Percentiles rank a stretch among this genome's conserved stretches.
Evolutionary conservation across 2,329 filamentous ascomycete genomes (phyloP).

Genomic region (Ascochyta pisi): DNA sequence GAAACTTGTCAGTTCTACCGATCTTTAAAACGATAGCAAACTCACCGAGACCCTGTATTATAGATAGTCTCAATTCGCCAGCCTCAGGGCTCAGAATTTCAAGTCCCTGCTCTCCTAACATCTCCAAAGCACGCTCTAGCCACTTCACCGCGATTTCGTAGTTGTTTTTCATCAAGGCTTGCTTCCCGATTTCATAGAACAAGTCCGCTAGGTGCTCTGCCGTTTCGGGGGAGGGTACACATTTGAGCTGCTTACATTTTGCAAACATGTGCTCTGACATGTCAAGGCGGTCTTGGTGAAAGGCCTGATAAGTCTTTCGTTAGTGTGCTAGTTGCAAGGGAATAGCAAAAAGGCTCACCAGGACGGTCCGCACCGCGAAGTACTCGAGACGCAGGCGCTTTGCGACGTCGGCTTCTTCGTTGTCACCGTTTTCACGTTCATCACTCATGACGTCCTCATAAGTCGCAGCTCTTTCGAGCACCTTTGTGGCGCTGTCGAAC

Average conservation of each 20-base stretch:
- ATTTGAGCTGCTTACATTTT: constrained; percentile 58
- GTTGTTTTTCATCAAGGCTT: constrained; percentile 61
- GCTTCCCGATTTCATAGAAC: constrained; percentile 75
- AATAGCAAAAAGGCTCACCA: constrained; percentile 59
- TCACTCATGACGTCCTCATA: constrained; percentile 49
- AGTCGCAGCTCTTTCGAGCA: constrained; percentile 69
- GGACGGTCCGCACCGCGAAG: constrained; percentile 67
- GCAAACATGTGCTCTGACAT: constrained; percentile 79
- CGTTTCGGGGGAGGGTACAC: constrained; percentile 55
- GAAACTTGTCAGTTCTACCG: constrained; percentile 12
- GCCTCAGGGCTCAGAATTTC: constrained; percentile 65
- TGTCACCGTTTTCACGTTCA: constrained; percentile 20
- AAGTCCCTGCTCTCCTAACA: constrained; percentile 63
- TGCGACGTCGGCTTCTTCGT: constrained; percentile 39
- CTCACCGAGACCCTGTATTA: constrained; percentile 64
- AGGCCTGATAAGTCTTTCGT: constrained; percentile 61
- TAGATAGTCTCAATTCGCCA: constrained; percentile 68
- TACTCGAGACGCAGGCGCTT: constrained; percentile 66
- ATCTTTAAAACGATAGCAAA: neutral
- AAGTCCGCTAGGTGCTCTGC: constrained; percentile 71
- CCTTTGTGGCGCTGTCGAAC: constrained; percentile 63
- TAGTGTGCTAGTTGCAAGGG: neutral
- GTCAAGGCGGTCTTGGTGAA: constrained; percentile 74
- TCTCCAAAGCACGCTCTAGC: constrained; percentile 71
- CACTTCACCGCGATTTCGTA: constrained; percentile 69